These are phyloP conservation scores for Microdochium trichocladiopsis DNA, from an alignment of 2,329 filamentous ascomycete genomes.

Conservation along the genomic window DNA sequence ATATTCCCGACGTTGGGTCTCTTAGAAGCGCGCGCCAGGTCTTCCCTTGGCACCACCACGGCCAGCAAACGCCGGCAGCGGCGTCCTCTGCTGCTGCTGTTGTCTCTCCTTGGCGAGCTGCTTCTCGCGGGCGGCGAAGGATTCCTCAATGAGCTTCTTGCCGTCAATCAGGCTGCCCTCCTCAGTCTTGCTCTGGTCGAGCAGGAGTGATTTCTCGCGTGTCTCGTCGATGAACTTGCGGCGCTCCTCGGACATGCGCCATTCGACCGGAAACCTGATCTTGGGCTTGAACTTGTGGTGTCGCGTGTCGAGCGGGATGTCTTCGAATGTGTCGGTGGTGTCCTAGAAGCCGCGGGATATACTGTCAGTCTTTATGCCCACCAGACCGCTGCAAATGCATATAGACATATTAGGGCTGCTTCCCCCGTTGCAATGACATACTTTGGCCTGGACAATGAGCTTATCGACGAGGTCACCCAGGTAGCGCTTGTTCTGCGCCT, in stretches of 20 bases:
- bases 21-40: background rate
- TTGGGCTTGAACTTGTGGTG: constrained; percentile 68
- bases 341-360: constrained; percentile 41
- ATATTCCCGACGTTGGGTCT: no score
- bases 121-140: background rate
- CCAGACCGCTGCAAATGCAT: background rate
- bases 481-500: constrained; percentile 96
- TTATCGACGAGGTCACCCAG: constrained; percentile 70
- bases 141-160: constrained; percentile 34
- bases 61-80: background rate
- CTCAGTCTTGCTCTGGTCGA: constrained; percentile 47
- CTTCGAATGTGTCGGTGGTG: constrained; percentile 72
- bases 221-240: constrained; percentile 55
- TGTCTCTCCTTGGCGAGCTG: constrained; percentile 1
- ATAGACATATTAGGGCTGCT: background rate
- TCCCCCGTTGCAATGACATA: constrained; percentile 18
- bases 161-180: constrained; percentile 54
- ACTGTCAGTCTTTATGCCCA: background rate
- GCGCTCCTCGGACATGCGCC: constrained; percentile 70
- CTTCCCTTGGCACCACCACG: background rate
- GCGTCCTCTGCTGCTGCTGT: constrained; percentile 1
- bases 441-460: constrained; percentile 68
- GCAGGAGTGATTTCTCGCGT: constrained; percentile 41
- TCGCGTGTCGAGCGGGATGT: constrained; percentile 82
- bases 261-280: constrained; percentile 71